phyloP scores from a whole-genome alignment of 2,329 filamentous ascomycete species.

The Neurospora sp. region DNA sequence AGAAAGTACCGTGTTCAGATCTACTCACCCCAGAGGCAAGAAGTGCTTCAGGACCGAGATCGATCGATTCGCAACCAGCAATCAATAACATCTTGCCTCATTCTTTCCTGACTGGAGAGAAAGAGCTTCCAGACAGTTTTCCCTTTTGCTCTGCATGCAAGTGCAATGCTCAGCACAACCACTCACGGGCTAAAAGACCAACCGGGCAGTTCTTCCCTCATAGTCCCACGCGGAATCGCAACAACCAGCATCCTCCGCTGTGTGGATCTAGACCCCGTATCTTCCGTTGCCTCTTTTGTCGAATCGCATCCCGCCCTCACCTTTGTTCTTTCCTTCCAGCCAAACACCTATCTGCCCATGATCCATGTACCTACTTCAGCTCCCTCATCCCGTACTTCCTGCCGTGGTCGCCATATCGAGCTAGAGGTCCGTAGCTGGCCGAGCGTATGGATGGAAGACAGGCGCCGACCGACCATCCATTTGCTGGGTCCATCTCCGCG shows the following conservation, averaged over 20 bases:
- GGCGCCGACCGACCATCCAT: not conserved
- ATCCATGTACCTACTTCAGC: not conserved
- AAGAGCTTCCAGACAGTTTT: not conserved
- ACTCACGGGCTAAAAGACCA: not conserved
- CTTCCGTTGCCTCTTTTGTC: not conserved
- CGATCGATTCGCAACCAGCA: not conserved
- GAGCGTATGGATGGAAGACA: not conserved
- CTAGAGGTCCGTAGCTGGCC: not conserved
- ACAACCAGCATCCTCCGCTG: not conserved
- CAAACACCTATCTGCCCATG: not conserved
- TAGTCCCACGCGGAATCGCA: not conserved
- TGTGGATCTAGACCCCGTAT: not conserved
- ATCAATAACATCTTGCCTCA: not conserved
- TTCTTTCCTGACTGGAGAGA: not conserved
- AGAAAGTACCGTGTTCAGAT: not conserved
- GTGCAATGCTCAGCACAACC: not conserved
- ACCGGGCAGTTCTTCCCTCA: not conserved
- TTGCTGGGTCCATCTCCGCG: not conserved
- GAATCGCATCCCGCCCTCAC: not conserved
- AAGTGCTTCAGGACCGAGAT: not conserved
- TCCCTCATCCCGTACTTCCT: not conserved
- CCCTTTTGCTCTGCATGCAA: not conserved
- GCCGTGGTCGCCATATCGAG: not conserved
- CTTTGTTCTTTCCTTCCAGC: not conserved
- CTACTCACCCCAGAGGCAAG: not conserved